Evolutionary conservation across 2,329 filamentous ascomycete genomes (phyloP).

Genomic region (Fusarium tjaetaba): DNA sequence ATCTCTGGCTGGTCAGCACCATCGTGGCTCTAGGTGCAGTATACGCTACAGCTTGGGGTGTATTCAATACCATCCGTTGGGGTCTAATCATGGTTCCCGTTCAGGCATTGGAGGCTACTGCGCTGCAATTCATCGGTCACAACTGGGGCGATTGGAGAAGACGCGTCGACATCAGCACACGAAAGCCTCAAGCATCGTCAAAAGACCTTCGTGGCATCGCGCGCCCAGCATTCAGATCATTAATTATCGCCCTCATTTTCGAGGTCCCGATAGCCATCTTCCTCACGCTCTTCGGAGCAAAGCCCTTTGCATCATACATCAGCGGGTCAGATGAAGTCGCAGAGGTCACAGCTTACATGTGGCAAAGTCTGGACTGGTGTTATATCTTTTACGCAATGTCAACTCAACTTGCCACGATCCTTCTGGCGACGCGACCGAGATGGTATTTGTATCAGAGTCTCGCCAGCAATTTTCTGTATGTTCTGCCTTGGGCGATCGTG

Average conservation of each 20-base stretch:
- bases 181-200: conserved; percentile 27
- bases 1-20: conserved; percentile 74
- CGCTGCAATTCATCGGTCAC: conserved; percentile 73
- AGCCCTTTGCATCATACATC: conserved; percentile 70
- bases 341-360: conserved; percentile 72
- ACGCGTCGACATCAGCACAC: conserved; percentile 36
- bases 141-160: conserved; percentile 66
- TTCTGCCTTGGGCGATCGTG: conserved; percentile 76
- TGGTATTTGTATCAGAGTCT: conserved; percentile 78
- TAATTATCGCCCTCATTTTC: conserved; percentile 62
- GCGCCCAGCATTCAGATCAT: conserved; percentile 63
- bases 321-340: conserved; percentile 67
- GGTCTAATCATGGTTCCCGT: conserved; percentile 80
- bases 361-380: conserved; percentile 70
- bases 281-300: conserved; percentile 67
- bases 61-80: conserved; percentile 80
- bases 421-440: conserved; percentile 69
- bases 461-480: conserved; percentile 72
- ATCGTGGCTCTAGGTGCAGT: conserved; percentile 71
- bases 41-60: conserved; percentile 77
- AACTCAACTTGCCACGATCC: conserved; percentile 71
- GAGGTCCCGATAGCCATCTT: conserved; percentile 72
- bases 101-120: conserved; percentile 71
- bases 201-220: conserved; percentile 51
- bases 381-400: conserved; percentile 75